These are phyloP conservation scores for Sphagnum tenellum DNA, from an alignment of 225 moss, liverwort and hornwort genomes.

Conservation along the genomic window DNA sequence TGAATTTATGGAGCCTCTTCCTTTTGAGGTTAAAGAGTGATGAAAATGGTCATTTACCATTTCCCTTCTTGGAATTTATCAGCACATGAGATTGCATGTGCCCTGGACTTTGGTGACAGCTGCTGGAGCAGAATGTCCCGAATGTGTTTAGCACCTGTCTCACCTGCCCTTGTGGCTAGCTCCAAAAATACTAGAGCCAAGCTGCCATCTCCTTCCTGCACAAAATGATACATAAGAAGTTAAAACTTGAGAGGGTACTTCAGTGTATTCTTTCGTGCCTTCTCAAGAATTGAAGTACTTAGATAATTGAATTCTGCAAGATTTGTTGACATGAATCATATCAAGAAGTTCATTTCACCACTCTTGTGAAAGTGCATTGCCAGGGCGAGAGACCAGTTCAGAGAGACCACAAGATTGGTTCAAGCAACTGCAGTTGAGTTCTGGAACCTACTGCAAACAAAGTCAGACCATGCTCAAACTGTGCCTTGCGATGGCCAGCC, in stretches of 20 bases:
- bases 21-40: too few species aligned
- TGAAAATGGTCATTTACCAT: not conserved
- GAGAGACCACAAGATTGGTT: not conserved
- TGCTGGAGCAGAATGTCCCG: constrained; percentile 53
- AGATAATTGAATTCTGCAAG: too few species aligned
- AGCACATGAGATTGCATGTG: constrained; percentile 57
- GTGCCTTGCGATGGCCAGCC: constrained; percentile 71
- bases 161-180: constrained; percentile 69
- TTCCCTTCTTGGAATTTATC: constrained; percentile 47
- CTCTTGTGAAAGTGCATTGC: not conserved
- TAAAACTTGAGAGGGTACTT: too few species aligned
- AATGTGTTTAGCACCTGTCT: constrained; percentile 56
- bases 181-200: constrained; percentile 60
- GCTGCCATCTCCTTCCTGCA: constrained; percentile 64
- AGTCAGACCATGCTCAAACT: constrained; percentile 66
- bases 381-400: not conserved
- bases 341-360: too few species aligned
- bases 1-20: too few species aligned
- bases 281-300: too few species aligned
- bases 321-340: too few species aligned
- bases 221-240: not conserved
- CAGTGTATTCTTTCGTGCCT: too few species aligned
- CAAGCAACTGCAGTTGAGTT: not conserved
- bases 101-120: constrained; percentile 33
- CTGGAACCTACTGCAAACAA: constrained; percentile 51